Evolutionary conservation across 352 stramenopile species (phyloP).

Genomic region (Pythium folliculosum): DNA sequence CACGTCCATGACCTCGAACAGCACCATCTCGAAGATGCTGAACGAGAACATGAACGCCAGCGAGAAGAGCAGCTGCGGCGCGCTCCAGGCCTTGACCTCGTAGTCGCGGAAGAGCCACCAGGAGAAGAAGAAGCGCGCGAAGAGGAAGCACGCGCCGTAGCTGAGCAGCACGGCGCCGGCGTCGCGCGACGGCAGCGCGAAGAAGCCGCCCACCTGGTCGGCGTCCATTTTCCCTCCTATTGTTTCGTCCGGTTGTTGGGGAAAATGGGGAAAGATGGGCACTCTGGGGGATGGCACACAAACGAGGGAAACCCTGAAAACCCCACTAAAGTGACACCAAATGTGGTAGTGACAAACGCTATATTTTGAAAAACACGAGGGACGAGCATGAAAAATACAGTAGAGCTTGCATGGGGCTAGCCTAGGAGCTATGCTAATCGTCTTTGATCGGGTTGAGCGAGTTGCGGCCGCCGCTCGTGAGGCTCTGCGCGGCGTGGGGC

Average conservation of each 20-base stretch:
- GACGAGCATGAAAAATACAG: too few relatives aligned
- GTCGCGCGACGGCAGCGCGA: constrained; percentile 26
- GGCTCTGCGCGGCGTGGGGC: neutral
- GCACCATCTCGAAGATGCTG: constrained; percentile 78
- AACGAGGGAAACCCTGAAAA: neutral
- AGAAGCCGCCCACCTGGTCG: constrained; percentile 3
- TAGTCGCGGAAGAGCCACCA: constrained; percentile 88
- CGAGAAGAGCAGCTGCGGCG: constrained; percentile 74
- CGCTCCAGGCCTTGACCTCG: constrained; percentile 55
- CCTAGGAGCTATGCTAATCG: constrained; percentile 1
- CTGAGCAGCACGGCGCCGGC: constrained; percentile 21
- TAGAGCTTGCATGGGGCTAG: too few relatives aligned
- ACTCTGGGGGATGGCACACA: neutral
- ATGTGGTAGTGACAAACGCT: too few relatives aligned
- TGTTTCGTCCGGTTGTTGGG: neutral
- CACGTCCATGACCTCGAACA: constrained; percentile 80
- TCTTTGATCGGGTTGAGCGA: constrained; percentile 18
- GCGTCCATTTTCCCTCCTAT: neutral
- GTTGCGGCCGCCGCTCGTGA: constrained; percentile 12
- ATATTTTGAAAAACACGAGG: too few relatives aligned
- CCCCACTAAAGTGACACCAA: neutral
- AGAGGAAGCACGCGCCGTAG: constrained; percentile 51
- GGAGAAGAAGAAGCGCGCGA: constrained; percentile 80
- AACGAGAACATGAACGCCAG: constrained; percentile 76
- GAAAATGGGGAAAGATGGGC: neutral